phyloP scores from a whole-genome alignment of 306 rosid species.

The Astragalus membranaceus region DNA sequence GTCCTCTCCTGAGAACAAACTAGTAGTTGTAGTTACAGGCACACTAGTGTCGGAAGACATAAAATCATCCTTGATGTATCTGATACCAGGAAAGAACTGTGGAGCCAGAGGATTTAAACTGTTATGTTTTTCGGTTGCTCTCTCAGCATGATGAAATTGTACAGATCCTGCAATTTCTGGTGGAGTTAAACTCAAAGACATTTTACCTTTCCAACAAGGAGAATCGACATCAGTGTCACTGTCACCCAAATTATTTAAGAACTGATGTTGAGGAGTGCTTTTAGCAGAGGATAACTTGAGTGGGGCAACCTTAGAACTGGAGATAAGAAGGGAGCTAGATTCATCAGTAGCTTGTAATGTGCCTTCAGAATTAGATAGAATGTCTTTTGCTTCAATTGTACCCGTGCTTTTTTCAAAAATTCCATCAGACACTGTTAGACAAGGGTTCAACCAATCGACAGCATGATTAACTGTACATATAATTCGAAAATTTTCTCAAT shows the following conservation, averaged over 20 bases:
- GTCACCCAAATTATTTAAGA: slow-evolving; percentile 24
- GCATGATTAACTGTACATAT: slow-evolving; percentile 31
- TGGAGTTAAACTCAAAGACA: slow-evolving; percentile 21
- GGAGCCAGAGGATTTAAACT: slow-evolving; percentile 65
- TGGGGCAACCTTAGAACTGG: slow-evolving; percentile 17
- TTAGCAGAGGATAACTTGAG: slow-evolving; percentile 27
- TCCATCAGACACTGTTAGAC: slow-evolving; percentile 15
- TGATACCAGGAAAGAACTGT: slow-evolving; percentile 47
- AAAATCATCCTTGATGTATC: slow-evolving; percentile 26
- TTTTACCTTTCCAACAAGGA: slow-evolving; percentile 61
- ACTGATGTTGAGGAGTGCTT: slow-evolving; percentile 23
- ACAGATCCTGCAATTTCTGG: slow-evolving; percentile 24
- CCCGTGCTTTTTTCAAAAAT: neutral
- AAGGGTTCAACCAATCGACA: slow-evolving; percentile 22
- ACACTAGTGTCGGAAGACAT: slow-evolving; percentile 23
- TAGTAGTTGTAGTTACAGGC: slow-evolving; percentile 22
- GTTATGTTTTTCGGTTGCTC: slow-evolving; percentile 25
- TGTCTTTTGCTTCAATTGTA: slow-evolving; percentile 21
- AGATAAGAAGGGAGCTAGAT: slow-evolving; percentile 15
- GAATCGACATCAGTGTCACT: slow-evolving; percentile 60
- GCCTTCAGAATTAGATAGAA: slow-evolving; percentile 21
- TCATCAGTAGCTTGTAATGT: slow-evolving; percentile 8
- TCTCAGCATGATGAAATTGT: slow-evolving; percentile 23
- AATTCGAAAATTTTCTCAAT: slow-evolving; percentile 16
- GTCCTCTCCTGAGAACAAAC: slow-evolving; percentile 29